Evolutionary conservation across 768 basidiomycete species (phyloP).

Genomic region (Zangia roseola): DNA sequence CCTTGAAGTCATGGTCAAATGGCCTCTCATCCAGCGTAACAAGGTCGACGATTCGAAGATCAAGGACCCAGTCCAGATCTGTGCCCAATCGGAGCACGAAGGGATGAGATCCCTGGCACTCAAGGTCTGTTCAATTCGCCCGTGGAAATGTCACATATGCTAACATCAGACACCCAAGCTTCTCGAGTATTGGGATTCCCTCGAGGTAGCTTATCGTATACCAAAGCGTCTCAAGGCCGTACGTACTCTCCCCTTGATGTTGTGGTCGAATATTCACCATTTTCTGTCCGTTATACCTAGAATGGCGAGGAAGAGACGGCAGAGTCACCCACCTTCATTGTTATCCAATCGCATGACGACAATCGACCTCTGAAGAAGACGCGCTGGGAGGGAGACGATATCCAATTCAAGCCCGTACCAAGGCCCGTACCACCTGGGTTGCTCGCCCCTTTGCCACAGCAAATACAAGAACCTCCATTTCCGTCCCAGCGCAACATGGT

Average conservation of each 20-base stretch:
- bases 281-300: slow-evolving; percentile 7
- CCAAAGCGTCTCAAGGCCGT: slow-evolving; percentile 62
- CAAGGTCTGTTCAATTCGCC: slow-evolving; percentile 44
- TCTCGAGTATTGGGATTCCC: slow-evolving; percentile 73
- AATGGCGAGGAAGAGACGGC: slow-evolving; percentile 32
- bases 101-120: slow-evolving; percentile 56
- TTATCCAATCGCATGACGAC: slow-evolving; percentile 26
- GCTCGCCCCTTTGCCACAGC: neutral
- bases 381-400: slow-evolving; percentile 27
- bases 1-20: slow-evolving; percentile 64
- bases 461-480: neutral
- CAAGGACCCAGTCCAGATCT: slow-evolving; percentile 56
- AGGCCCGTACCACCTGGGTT: neutral
- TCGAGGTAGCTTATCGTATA: slow-evolving; percentile 84
- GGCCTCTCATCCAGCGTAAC: slow-evolving; percentile 85
- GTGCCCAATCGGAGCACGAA: slow-evolving; percentile 55
- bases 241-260: slow-evolving; percentile 7
- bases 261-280: neutral
- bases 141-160: neutral
- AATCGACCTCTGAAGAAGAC: slow-evolving; percentile 33
- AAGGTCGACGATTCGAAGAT: slow-evolving; percentile 88
- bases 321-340: slow-evolving; percentile 18
- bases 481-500: neutral
- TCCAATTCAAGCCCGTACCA: slow-evolving; percentile 17
- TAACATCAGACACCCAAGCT: slow-evolving; percentile 44